Base-by-base conservation (phyloP, 2,329 filamentous ascomycete genomes). In the Nemania sp. region DNA sequence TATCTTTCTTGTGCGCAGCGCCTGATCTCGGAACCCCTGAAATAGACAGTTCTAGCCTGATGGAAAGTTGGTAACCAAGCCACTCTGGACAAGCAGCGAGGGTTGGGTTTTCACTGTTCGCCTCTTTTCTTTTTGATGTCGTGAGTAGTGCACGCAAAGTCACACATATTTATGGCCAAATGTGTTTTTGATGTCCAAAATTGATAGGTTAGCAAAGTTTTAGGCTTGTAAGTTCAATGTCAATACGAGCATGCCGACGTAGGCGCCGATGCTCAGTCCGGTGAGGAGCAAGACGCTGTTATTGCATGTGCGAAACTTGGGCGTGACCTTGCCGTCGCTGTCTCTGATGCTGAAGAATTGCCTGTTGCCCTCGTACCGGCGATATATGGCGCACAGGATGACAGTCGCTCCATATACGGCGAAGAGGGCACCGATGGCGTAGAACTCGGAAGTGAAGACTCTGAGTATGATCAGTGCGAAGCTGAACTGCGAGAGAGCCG, bases 361-460 rank as follows among this genome's bases (percentile, higher is more conserved):
- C 66, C 87, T 86, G 72, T 98, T 97, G 59, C 95, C 93, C 77
- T 97, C 91, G 72, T 93, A 91, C 55, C 95, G 87, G 59, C 95
- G 85, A 76, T 96, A 96, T 55, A 92, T 80, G 69, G 92, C 90
- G 61, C 96, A 91, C 25, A 91, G 81, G 72, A 98, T 80, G 49
- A 99, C 85, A 6, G 91, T 91, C 3, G 89, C 87, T 12, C 94
- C 95, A 72, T 98, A 98, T 50, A 92, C 88, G 45, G 95, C 93
- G 74, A 97, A 97, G 34, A 99, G 82, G 6, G 95, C 95, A n/a
- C 95, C 95, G 65, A 97, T 97, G 68, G 90, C 87, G 78, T 98
- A 98, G 80, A 99, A 98, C 73, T 98, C 95, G 54, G 88, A 85
- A 9, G 92, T 97, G 79, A 99, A 98, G 76, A 99, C 96, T 79